Conservation (phyloP, 164 flowering plant species). For the Vitis rupestris region DNA sequence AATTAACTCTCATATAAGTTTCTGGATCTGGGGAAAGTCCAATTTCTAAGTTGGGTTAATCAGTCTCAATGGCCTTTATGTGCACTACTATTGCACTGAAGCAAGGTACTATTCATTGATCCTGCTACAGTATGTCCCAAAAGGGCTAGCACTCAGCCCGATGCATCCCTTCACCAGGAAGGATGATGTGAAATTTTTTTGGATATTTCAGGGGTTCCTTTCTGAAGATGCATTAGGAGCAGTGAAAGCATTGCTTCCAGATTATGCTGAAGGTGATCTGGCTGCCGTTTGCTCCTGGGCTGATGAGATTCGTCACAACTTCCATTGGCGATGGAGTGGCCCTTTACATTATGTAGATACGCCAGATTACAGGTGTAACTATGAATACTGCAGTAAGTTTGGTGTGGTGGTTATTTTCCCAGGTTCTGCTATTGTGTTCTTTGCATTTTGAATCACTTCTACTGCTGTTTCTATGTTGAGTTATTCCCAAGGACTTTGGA, state of each 20-base stretch:
- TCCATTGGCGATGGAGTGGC: conserved; percentile 71
- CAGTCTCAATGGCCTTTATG: no score
- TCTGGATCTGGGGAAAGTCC: no score
- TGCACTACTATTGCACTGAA: no score
- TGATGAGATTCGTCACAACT: conserved; percentile 58
- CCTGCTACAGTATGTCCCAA: no score
- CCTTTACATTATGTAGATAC: conserved; percentile 84
- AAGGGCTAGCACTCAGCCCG: no score
- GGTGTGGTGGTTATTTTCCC: not conserved
- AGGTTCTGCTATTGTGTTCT: no score
- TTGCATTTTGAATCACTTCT: not conserved
- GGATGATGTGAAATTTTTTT: no score
- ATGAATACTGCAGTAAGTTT: conserved; percentile 75
- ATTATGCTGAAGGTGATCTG: conserved; percentile 76
- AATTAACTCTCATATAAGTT: no score
- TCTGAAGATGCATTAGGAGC: conserved; percentile 58
- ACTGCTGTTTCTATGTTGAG: not conserved
- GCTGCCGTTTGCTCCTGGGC: conserved; percentile 91
- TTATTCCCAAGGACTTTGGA: not conserved
- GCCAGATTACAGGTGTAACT: conserved; percentile 91
- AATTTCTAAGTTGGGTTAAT: no score
- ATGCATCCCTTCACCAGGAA: no score
- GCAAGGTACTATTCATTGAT: no score
- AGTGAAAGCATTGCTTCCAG: conserved; percentile 76
- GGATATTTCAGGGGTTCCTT: conserved; percentile 49